phyloP scores from a whole-genome alignment of 805 yeast genomes.

The Suhomyces emberorum region DNA sequence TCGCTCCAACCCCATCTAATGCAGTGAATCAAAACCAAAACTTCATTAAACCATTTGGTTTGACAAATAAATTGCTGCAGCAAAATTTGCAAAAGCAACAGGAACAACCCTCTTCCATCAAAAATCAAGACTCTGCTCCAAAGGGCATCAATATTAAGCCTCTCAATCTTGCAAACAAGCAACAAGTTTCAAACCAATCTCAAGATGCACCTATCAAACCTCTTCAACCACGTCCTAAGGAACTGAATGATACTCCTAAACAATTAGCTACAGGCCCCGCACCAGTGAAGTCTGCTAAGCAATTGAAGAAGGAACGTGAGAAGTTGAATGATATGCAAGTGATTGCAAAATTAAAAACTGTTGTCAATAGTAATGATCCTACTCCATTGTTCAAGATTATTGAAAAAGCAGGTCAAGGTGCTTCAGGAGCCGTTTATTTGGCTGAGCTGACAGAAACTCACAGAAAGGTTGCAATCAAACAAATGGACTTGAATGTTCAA shows the following conservation, averaged over 20 bases:
- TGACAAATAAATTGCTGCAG: conserved; percentile 11
- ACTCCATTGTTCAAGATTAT: conserved; percentile 70
- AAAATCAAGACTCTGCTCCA: conserved; percentile 9
- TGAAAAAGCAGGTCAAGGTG: conserved; percentile 95
- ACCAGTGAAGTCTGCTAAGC: conserved; percentile 35
- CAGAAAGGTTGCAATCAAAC: conserved; percentile 88
- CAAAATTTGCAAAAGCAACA: conserved; percentile 23
- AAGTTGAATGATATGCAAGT: conserved; percentile 81
- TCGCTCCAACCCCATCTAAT: conserved; percentile 14
- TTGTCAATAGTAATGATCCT: conserved; percentile 86
- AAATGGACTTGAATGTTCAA: conserved; percentile 87
- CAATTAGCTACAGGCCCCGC: conserved; percentile 10
- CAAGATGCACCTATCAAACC: conserved; percentile 24
- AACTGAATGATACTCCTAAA: conserved; percentile 3
- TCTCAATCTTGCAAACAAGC: conserved; percentile 8
- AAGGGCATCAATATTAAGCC: conserved; percentile 10
- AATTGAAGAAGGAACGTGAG: conserved; percentile 39
- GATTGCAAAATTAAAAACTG: conserved; percentile 74
- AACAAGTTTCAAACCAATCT: background rate
- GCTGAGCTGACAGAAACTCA: conserved; percentile 64
- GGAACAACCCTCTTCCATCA: conserved; percentile 23
- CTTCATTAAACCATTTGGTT: conserved; percentile 20
- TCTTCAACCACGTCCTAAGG: conserved; percentile 19
- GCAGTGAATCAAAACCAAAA: conserved; percentile 4
- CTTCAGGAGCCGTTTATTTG: conserved; percentile 90